Base-by-base conservation (phyloP, 352 stramenopile species). In the Globisporangium alternatum region DNA sequence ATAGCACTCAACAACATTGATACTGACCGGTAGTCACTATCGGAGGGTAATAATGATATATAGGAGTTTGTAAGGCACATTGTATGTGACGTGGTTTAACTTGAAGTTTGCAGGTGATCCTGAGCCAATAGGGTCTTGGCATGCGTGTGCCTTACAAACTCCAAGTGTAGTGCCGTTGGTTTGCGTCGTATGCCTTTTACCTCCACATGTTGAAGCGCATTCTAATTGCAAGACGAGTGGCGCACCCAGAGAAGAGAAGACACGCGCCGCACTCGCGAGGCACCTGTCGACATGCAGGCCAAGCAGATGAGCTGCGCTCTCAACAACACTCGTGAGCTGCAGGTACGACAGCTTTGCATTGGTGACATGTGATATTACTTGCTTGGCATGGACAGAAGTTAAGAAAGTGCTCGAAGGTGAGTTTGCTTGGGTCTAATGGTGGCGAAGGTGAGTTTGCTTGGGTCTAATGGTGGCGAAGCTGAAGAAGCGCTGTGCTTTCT, bases 281-380 rank as follows among this genome's bases (percentile, higher is more conserved):
- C 33, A 8, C n/a, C 33, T 17, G 21, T 39, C 31, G 25, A 13
- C 45, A 12, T 35, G 12, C 25, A 28, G 1, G 25, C 13, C 7
- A 48, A 67, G 39, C 72, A 71, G 67, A 66, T 69, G 57, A 76
- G 56, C 15, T 83, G 67, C 45, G 35, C 71, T 52, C 60, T 79
- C 13, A 39, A 69, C n/a, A 66, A 81, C 25, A 28, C 48, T 71
- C 71, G 35, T 66, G 67, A 0, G 71, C 74, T 15, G 48, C 69
- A 61, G 62, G 74, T 56, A 17, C 31, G 51, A 2, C 25, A 2
- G 2, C n/a, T 49, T 37, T 39, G 51, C 59, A 59, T 70, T 48
- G 43, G 17, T 48, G 7, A 33, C 33, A 28, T 30, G 4, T 21
- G 37, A 37, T 56, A 13, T 2, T 7, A 48, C 17, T 22, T n/a